These are phyloP conservation scores for Phanerochaete sordida DNA, from an alignment of 768 basidiomycete genomes.

Conservation along the genomic window DNA sequence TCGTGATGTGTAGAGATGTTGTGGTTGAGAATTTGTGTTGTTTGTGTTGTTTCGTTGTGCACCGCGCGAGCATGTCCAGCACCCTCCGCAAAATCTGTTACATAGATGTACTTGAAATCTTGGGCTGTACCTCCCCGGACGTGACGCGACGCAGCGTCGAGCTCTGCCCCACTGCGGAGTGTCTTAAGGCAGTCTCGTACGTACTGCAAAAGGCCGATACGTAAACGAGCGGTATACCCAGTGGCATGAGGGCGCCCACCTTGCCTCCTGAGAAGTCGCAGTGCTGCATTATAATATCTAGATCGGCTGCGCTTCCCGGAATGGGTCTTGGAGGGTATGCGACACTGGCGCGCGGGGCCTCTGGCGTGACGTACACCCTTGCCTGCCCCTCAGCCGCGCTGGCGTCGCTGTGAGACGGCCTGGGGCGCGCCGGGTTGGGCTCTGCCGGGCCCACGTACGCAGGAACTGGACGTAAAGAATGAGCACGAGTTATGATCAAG, in stretches of 20 bases:
- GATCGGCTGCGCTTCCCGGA: constrained; percentile 79
- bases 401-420: not conserved
- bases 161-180: constrained; percentile 79
- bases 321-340: constrained; percentile 87
- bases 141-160: constrained; percentile 73
- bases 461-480: constrained; percentile 48
- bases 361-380: not conserved
- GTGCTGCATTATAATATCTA: constrained; percentile 88
- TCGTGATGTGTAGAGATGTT: constrained; percentile 37
- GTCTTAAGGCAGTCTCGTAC: constrained; percentile 96
- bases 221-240: not conserved
- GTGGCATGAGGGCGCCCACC: constrained; percentile 35
- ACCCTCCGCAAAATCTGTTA: not conserved
- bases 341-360: constrained; percentile 29
- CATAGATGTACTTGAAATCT: constrained; percentile 60
- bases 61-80: not conserved
- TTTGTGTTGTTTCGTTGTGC: not conserved
- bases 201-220: constrained; percentile 49
- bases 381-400: not conserved
- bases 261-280: constrained; percentile 86
- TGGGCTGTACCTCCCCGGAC: constrained; percentile 75
- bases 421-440: constrained; percentile 74
- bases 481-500: not conserved
- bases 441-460: constrained; percentile 55
- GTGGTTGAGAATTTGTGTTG: too few relatives aligned